Percentiles rank a stretch among this genome's conserved stretches.
These are phyloP conservation scores for Alternaria gansuensis DNA, from an alignment of 2,329 filamentous ascomycete species.

Conservation along the genomic window DNA sequence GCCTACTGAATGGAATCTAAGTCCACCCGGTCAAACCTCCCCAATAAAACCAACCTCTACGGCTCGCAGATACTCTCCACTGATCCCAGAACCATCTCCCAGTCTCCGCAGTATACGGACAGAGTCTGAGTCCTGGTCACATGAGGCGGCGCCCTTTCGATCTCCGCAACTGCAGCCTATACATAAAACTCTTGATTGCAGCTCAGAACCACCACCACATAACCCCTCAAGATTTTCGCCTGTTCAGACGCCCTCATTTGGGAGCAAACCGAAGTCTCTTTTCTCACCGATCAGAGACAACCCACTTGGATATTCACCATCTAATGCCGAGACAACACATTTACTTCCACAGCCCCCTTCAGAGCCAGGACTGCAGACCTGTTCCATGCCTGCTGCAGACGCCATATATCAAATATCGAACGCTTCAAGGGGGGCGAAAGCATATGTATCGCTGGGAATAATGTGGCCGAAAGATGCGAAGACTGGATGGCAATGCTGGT, in stretches of 20 bases:
- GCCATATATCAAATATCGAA: conserved; percentile 27
- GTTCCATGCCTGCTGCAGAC: conserved; percentile 5
- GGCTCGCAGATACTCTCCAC: conserved; percentile 35
- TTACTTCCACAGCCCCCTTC: not conserved
- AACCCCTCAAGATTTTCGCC: conserved; percentile 34
- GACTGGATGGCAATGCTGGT: conserved; percentile 8
- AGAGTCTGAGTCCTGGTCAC: conserved; percentile 24
- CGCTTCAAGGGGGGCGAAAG: conserved; percentile 34
- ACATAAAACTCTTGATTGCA: conserved; percentile 22
- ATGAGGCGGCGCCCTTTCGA: conserved; percentile 15
- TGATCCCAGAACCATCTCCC: conserved; percentile 46
- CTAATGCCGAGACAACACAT: not conserved
- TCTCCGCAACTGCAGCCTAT: conserved; percentile 32
- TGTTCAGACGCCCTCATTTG: conserved; percentile 1
- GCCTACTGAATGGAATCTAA: conserved; percentile 38
- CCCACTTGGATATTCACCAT: not conserved
- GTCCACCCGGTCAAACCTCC: conserved; percentile 8
- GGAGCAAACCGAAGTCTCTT: not conserved
- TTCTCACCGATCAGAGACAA: not conserved
- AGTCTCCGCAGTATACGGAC: conserved; percentile 24
- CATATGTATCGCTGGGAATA: conserved; percentile 33
- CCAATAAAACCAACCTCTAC: conserved; percentile 12
- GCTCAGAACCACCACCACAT: conserved; percentile 28
- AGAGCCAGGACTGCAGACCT: not conserved
- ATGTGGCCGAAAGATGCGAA: conserved; percentile 23